phyloP scores from a whole-genome alignment of 228 moss, liverwort and hornwort genomes.

The Sphagnum fallax region DNA sequence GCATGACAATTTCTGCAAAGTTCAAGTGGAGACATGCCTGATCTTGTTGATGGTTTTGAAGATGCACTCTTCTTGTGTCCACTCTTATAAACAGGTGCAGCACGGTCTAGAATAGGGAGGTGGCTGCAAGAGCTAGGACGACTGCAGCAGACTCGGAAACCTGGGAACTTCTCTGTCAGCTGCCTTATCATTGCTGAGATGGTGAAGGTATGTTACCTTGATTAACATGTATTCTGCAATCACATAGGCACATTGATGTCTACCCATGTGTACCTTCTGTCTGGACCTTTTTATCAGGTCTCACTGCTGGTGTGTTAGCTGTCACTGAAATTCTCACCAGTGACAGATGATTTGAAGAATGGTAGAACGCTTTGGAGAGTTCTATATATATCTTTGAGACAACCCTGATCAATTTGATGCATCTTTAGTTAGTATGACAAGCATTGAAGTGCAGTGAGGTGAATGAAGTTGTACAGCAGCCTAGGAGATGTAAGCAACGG shows the following conservation, averaged over 20 bases:
- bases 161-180: conserved; percentile 12
- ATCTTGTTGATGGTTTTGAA: too few species aligned
- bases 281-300: background rate
- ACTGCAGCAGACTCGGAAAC: conserved; percentile 17
- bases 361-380: background rate
- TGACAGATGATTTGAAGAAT: background rate
- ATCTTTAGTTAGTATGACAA: too few species aligned
- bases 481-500: background rate
- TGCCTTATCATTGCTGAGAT: conserved; percentile 23
- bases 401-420: background rate
- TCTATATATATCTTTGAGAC: background rate
- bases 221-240: conserved; percentile 1
- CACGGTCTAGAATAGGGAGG: conserved; percentile 15
- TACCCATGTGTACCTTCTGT: background rate
- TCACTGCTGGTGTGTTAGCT: background rate
- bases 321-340: background rate
- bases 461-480: too few species aligned
- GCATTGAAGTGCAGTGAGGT: too few species aligned
- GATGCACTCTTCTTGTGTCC: too few species aligned
- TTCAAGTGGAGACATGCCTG: too few species aligned
- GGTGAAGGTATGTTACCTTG: conserved; percentile 8
- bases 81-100: conserved; percentile 9
- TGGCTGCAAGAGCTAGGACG: conserved; percentile 33
- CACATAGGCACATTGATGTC: background rate
- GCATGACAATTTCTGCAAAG: too few species aligned